Evolutionary conservation across 1,139 yeast species (phyloP), one percentile per base, ranked within the genome.

Genomic region (Yamadazyma jaroonii): DNA sequence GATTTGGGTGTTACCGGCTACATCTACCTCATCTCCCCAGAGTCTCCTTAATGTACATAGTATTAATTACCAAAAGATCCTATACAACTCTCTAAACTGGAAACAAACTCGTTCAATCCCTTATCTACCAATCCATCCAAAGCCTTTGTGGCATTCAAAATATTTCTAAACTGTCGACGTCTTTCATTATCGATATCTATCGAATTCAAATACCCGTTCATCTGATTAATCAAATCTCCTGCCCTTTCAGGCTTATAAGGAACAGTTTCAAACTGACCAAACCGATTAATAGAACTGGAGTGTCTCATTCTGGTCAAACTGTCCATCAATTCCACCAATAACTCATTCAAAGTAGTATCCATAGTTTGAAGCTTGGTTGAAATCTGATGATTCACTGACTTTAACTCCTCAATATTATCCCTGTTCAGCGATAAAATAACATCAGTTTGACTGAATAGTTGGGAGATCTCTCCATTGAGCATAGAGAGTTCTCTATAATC

Each of bases 51-150:
- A 25, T 25, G 27, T 11, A 27, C 14, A 27, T 20, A 26, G 11
- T 29, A 13, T 27, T 23, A 36, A 6, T 29, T 30, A 2, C 52
- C 46, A 43, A 56, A 57, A 3, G 59, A 48, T 8, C 56, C 60
- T 10, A 58, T 52, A 22, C 54, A 47, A n/a, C 52, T 41, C 36
- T 58, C 62, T 12, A 59, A 38, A 51, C 54, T 56, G 11, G 52
- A 25, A 6, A 58, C 42, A 41, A 56, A 48, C 27, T 53, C 58
- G 38, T 49, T 49, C 36, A 56, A 41, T 34, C 49, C 48, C n/a
- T 35, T 34, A 6, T 39, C 37, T n/a, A 49, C 45, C 30, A 57
- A 39, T 6, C 49, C 54, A 9, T 38, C 45, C 29, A 57, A 39
- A 9, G 49, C 54, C 9, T 38, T 37, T 2, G 55, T 48, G 2